A percentile compares a stretch with the other conserved stretches of the same genome.
Evolutionary conservation across 2,329 filamentous ascomycete genomes (phyloP).

Genomic region (Claviceps citrina): DNA sequence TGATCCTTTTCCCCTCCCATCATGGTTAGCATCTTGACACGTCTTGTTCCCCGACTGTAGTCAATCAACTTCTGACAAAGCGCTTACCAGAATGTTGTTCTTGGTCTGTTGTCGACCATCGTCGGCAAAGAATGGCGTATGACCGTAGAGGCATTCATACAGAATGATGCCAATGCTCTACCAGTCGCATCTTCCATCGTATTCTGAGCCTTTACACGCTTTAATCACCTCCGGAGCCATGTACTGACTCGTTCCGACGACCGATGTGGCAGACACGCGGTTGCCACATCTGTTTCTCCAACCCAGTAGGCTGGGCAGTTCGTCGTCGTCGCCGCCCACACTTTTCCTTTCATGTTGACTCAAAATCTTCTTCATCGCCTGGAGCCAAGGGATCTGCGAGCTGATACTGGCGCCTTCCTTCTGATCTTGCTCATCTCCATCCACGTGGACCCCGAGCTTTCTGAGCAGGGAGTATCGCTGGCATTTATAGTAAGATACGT

Average conservation of each 20-base stretch:
- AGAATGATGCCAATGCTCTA: slow-evolving; percentile 93
- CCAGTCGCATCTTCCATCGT: slow-evolving; percentile 91
- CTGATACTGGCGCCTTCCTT: slow-evolving; percentile 30
- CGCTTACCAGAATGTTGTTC: slow-evolving; percentile 58
- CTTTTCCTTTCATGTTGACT: slow-evolving; percentile 20
- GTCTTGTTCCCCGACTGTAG: neutral
- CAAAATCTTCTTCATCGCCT: slow-evolving; percentile 16
- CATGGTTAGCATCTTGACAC: neutral
- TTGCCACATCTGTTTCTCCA: slow-evolving; percentile 57
- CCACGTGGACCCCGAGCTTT: slow-evolving; percentile 58
- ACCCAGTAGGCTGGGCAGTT: slow-evolving; percentile 35
- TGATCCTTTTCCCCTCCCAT: slow-evolving; percentile 40
- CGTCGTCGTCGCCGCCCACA: slow-evolving; percentile 11
- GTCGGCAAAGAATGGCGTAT: slow-evolving; percentile 75
- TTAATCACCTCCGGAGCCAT: slow-evolving; percentile 93
- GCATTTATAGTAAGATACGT: slow-evolving; percentile 71
- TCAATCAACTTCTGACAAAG: neutral
- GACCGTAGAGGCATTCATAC: slow-evolving; percentile 86
- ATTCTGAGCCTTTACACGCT: slow-evolving; percentile 26
- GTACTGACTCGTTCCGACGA: slow-evolving; percentile 93
- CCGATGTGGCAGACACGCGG: slow-evolving; percentile 61
- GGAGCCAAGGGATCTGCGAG: slow-evolving; percentile 19
- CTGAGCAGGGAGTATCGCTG: slow-evolving; percentile 66
- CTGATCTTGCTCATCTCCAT: slow-evolving; percentile 58
- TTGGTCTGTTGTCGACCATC: slow-evolving; percentile 70